Conservation (phyloP, 805 yeast species). For the Myxozyma geophila region DNA sequence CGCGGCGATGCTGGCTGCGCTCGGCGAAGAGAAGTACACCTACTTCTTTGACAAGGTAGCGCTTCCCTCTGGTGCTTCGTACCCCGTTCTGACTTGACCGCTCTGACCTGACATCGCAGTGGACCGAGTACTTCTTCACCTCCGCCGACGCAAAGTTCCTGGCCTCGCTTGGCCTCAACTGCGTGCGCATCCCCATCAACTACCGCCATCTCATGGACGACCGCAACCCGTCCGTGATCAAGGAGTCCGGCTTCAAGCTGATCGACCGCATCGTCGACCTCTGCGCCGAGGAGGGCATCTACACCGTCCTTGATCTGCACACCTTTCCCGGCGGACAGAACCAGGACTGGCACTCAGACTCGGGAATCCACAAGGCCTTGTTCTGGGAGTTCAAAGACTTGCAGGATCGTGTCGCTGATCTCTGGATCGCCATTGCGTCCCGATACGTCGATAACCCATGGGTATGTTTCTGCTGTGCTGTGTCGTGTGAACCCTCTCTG, state of each 20-base stretch:
- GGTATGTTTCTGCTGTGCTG: no score
- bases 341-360: conserved; percentile 60
- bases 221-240: conserved; percentile 51
- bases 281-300: conserved; percentile 54
- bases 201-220: conserved; percentile 56
- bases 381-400: conserved; percentile 57
- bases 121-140: conserved; percentile 54
- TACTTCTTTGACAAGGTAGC: conserved; percentile 51
- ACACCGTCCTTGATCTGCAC: conserved; percentile 56
- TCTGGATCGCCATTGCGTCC: conserved; percentile 54
- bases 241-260: conserved; percentile 52
- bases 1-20: conserved; percentile 46
- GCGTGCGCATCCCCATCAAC: conserved; percentile 58
- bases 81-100: no score
- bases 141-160: conserved; percentile 56
- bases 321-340: conserved; percentile 60
- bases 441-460: conserved; percentile 54
- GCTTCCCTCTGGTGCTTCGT: no score
- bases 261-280: conserved; percentile 51
- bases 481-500: no score
- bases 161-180: conserved; percentile 51
- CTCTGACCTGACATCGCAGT: no score
- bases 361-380: conserved; percentile 53
- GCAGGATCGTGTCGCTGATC: conserved; percentile 53
- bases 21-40: conserved; percentile 55